Evolutionary conservation across 805 yeast species (phyloP).

Genomic region (Saturnispora zaruensis): DNA sequence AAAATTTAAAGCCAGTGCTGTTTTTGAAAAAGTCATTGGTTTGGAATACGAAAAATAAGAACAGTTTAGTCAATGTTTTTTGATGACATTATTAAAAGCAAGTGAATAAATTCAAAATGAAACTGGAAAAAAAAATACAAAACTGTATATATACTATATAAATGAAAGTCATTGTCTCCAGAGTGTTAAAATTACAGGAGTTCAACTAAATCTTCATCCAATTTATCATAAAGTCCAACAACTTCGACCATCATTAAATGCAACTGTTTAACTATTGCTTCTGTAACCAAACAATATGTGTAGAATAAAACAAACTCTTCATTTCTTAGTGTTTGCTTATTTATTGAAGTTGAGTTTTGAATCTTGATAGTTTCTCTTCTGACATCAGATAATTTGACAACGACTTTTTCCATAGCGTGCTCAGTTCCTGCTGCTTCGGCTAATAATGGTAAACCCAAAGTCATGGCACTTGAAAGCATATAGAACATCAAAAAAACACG

Average conservation of each 20-base stretch:
- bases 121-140: constrained; percentile 16
- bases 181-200: constrained; percentile 16
- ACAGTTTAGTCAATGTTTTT: neutral
- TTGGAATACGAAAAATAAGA: constrained; percentile 24
- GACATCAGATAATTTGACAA: constrained; percentile 54
- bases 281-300: constrained; percentile 64
- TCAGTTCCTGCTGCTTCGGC: constrained; percentile 69
- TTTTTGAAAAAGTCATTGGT: constrained; percentile 73
- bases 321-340: constrained; percentile 34
- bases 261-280: constrained; percentile 57
- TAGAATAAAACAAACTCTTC: constrained; percentile 73
- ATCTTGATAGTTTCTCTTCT: constrained; percentile 28
- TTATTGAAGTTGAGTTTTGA: constrained; percentile 16
- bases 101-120: neutral
- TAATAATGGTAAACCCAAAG: constrained; percentile 70
- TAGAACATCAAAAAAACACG: constrained; percentile 69
- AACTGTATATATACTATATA: neutral
- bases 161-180: neutral
- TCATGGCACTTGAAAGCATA: constrained; percentile 68
- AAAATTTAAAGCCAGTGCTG: constrained; percentile 65
- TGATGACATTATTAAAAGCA: neutral
- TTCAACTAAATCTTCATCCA: constrained; percentile 53
- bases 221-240: constrained; percentile 54
- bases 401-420: constrained; percentile 61
- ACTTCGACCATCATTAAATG: constrained; percentile 47